Evolutionary conservation across 2,329 filamentous ascomycete species (phyloP).

Genomic region (Fusarium piperis): DNA sequence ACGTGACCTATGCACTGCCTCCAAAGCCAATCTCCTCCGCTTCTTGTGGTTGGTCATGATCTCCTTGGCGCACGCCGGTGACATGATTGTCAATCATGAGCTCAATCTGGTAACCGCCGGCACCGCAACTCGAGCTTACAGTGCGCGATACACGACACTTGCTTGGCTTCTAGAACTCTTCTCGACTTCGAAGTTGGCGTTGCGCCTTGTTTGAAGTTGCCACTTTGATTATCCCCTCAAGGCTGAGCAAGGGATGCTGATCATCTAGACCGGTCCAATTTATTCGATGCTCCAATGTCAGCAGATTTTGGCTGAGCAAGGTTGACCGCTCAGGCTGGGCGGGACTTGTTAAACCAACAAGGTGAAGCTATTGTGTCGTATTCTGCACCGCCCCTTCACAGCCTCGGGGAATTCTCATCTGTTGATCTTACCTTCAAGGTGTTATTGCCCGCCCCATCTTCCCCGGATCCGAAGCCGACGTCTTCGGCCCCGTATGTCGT

Average conservation of each 20-base stretch:
- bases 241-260: not conserved
- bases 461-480: conserved; percentile 13
- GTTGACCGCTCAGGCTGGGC: conserved; percentile 4
- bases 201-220: conserved; percentile 18
- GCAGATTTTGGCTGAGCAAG: conserved; percentile 11
- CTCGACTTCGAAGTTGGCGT: not conserved
- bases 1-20: conserved; percentile 33
- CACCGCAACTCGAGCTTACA: not conserved
- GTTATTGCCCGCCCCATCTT: not conserved
- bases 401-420: conserved; percentile 4
- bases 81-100: conserved; percentile 1
- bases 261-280: not conserved
- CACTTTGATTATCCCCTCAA: conserved; percentile 5
- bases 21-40: conserved; percentile 4
- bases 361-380: not conserved
- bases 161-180: conserved; percentile 31
- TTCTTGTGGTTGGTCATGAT: conserved; percentile 23
- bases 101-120: conserved; percentile 30
- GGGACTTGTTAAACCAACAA: not conserved
- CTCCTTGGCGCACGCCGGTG: conserved; percentile 19
- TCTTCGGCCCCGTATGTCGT: conserved; percentile 12
- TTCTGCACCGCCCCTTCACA: conserved; percentile 22
- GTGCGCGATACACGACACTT: not conserved
- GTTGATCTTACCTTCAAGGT: not conserved
- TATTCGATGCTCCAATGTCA: conserved; percentile 9